Evolutionary conservation across 169 alveolate species (phyloP), one percentile per base, ranked within the genome.

Genomic region (Plasmodium chabaudi): DNA sequence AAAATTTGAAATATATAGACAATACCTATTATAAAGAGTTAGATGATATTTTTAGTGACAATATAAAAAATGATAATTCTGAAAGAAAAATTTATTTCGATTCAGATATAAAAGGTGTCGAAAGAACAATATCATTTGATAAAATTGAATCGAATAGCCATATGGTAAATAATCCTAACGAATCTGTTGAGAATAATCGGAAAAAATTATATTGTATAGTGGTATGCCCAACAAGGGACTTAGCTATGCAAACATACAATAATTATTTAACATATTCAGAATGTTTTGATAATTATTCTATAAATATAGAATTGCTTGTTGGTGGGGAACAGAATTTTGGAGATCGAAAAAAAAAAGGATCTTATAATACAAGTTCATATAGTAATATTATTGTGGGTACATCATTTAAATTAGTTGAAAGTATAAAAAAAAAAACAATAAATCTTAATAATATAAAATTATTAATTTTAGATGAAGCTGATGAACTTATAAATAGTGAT

Each of bases 221-320:
- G 57, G 75, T 94, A 60, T 90, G 94, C 13, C 94, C 96, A 25
- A 94, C 96, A 15, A 87, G 94, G 46, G 96, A 94, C 57, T 89
- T 94, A 57, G 96, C 96, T 1, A 92, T 91, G 67, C 96, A 94
- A 67, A 94, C 94, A 13, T 94, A 94, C n/a, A 86, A 90, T 21
- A 94, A 94, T 82, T 92, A 92, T 92, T 84, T 91, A 56, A 93
- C 47, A 47, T 91, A 92, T 19, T 91, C 95, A n/a, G 65, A 86
- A 73, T 90, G 93, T 19, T 74, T 94, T 21, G 87, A 87, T 25
- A 59, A 88, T 13, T 23, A 60, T 10, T 53, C 68, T 46, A 79
- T 79, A 27, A 67, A 79, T 44, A 88, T 93, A 4, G 96, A 95
- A 46, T 88, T 94, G 13, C 63, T 94, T 61, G 93, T 94, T 47